phyloP scores from a whole-genome alignment of 257 asterid genomes.

The Coffea eugenioides region DNA sequence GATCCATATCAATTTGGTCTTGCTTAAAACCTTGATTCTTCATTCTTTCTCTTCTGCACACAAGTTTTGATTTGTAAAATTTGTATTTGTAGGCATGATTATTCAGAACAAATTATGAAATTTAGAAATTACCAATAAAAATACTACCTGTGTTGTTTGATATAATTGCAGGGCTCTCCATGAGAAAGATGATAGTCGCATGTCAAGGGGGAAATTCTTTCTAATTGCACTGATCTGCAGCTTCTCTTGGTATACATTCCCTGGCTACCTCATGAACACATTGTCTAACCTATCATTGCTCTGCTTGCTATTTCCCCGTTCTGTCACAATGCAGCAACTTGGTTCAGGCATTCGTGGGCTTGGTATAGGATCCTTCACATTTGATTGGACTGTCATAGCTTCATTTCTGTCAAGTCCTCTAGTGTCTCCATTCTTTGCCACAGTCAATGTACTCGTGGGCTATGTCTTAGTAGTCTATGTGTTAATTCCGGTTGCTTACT shows the following conservation, averaged over 20 bases:
- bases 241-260: constrained; percentile 55
- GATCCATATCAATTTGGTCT: too few relatives aligned
- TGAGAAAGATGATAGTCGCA: constrained; percentile 39
- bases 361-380: constrained; percentile 55
- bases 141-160: not conserved
- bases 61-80: too few relatives aligned
- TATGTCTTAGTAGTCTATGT: constrained; percentile 37
- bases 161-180: constrained; percentile 63
- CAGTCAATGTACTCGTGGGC: constrained; percentile 50
- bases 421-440: constrained; percentile 64
- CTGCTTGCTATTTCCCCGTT: constrained; percentile 48
- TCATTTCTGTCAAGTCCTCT: constrained; percentile 62
- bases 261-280: constrained; percentile 48
- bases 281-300: constrained; percentile 45
- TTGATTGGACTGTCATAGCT: constrained; percentile 62
- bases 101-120: too few relatives aligned
- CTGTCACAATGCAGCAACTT: constrained; percentile 52
- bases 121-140: too few relatives aligned
- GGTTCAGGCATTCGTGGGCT: constrained; percentile 75
- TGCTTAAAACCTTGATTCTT: too few relatives aligned
- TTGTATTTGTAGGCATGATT: too few relatives aligned
- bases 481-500: constrained; percentile 47
- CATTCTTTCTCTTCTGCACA: too few relatives aligned
- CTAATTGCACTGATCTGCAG: constrained; percentile 50
- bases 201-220: constrained; percentile 58